Evolutionary conservation across 1,139 yeast genomes (phyloP).

Genomic region (Geotrichum restrictum): DNA sequence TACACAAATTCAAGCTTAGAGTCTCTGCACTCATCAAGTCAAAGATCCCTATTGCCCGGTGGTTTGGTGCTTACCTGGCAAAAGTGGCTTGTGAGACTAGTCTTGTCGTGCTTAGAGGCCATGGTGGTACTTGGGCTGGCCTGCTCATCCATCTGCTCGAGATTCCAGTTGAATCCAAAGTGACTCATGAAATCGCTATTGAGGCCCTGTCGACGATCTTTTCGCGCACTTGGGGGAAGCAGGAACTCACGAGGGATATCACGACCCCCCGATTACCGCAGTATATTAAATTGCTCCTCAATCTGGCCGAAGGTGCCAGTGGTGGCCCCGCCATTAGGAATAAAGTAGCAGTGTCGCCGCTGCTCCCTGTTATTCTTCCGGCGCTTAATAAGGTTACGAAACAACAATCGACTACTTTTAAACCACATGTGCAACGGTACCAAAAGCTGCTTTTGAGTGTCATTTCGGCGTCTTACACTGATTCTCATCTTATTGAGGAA

Average conservation of each 20-base stretch:
- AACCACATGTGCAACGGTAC: conserved; percentile 68
- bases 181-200: conserved; percentile 48
- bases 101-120: conserved; percentile 38
- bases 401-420: conserved; percentile 71
- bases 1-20: conserved; percentile 38
- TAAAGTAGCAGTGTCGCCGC: conserved; percentile 19
- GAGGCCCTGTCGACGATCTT: conserved; percentile 51
- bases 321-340: background rate
- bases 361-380: conserved; percentile 44
- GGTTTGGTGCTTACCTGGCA: conserved; percentile 38
- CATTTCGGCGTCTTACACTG: conserved; percentile 38
- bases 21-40: conserved; percentile 40
- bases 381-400: conserved; percentile 50
- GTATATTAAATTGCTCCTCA: conserved; percentile 54
- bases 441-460: conserved; percentile 46
- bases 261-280: conserved; percentile 73
- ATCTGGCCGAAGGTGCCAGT: conserved; percentile 37
- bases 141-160: conserved; percentile 56
- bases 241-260: conserved; percentile 77
- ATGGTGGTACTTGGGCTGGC: conserved; percentile 57
- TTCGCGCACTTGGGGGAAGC: conserved; percentile 66
- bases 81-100: conserved; percentile 30
- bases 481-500: conserved; percentile 36
- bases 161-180: conserved; percentile 45
- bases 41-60: conserved; percentile 32